Evolutionary conservation across 371 early-diverging fungal genomes (phyloP).

Genomic region (Globomyces sp.): DNA sequence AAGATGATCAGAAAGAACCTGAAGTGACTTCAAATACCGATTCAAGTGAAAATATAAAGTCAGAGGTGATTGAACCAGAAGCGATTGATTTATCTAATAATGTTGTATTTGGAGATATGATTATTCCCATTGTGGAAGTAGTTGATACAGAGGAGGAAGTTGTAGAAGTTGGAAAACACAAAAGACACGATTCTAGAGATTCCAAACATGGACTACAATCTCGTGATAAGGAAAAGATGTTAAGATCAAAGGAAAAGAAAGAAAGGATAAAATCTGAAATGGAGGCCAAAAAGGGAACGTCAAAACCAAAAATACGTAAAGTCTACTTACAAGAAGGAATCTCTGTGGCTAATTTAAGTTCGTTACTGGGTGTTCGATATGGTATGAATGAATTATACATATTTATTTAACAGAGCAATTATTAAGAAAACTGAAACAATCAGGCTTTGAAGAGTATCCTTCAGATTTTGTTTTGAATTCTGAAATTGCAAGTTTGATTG

Average conservation of each 20-base stretch:
- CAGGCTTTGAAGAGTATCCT: slow-evolving; percentile 74
- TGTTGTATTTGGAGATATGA: neutral
- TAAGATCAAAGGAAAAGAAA: slow-evolving; percentile 16
- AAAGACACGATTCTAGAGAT: neutral
- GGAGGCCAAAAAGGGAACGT: slow-evolving; percentile 15
- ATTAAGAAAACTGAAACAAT: slow-evolving; percentile 62
- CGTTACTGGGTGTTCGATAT: slow-evolving; percentile 68
- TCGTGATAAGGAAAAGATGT: slow-evolving; percentile 5
- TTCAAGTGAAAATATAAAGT: too few species aligned
- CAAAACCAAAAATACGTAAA: slow-evolving; percentile 42
- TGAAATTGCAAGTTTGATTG: slow-evolving; percentile 84
- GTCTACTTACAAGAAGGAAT: slow-evolving; percentile 81
- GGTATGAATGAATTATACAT: slow-evolving; percentile 35
- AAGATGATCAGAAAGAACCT: too few species aligned
- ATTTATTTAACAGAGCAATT: slow-evolving; percentile 49
- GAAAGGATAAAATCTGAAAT: slow-evolving; percentile 14
- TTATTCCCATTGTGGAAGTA: slow-evolving; percentile 2
- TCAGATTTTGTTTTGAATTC: slow-evolving; percentile 62
- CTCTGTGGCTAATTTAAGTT: slow-evolving; percentile 76
- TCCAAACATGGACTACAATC: too few species aligned
- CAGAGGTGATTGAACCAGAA: too few species aligned
- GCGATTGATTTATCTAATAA: neutral
- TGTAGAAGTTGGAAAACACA: neutral
- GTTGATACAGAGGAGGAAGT: neutral
- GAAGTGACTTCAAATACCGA: too few species aligned